These are phyloP conservation scores for Colletotrichum gloeosporioides DNA, from an alignment of 2,329 filamentous ascomycete genomes.

Conservation along the genomic window DNA sequence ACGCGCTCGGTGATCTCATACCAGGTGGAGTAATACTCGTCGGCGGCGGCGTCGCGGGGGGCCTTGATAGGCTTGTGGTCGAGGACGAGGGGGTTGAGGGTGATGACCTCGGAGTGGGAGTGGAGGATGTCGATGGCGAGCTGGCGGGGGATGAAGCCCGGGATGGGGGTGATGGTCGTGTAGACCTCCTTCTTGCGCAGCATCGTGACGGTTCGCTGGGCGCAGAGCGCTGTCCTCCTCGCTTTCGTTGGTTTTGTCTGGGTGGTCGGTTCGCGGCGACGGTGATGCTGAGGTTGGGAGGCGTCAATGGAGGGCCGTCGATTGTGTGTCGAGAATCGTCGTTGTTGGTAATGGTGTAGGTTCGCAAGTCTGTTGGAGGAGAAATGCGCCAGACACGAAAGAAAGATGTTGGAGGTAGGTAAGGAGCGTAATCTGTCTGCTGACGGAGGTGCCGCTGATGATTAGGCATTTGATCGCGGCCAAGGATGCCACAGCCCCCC, in stretches of 20 bases:
- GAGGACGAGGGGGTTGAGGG: conserved; percentile 72
- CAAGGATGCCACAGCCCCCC: conserved; percentile 10
- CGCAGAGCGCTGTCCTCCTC: background rate
- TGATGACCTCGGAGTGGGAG: conserved; percentile 73
- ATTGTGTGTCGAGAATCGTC: background rate
- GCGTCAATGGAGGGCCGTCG: background rate
- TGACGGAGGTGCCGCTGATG: conserved; percentile 4
- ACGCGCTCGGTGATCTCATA: conserved; percentile 76
- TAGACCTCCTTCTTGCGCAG: conserved; percentile 69
- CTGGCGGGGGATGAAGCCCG: conserved; percentile 72
- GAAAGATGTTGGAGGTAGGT: background rate
- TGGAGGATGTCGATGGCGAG: conserved; percentile 76
- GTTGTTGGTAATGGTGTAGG: background rate
- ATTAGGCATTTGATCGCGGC: background rate
- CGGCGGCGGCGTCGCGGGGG: conserved; percentile 69
- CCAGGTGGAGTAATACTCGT: conserved; percentile 77
- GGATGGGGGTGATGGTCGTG: conserved; percentile 74
- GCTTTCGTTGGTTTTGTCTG: background rate
- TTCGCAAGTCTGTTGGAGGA: background rate
- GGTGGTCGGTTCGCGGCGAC: background rate
- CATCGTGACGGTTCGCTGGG: conserved; percentile 37
- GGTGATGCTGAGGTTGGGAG: background rate
- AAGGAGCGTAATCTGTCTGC: background rate
- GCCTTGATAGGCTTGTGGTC: conserved; percentile 68
- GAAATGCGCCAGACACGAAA: background rate